phyloP scores from a whole-genome alignment of 164 flowering plant genomes.

The Cinnamomum micranthum region DNA sequence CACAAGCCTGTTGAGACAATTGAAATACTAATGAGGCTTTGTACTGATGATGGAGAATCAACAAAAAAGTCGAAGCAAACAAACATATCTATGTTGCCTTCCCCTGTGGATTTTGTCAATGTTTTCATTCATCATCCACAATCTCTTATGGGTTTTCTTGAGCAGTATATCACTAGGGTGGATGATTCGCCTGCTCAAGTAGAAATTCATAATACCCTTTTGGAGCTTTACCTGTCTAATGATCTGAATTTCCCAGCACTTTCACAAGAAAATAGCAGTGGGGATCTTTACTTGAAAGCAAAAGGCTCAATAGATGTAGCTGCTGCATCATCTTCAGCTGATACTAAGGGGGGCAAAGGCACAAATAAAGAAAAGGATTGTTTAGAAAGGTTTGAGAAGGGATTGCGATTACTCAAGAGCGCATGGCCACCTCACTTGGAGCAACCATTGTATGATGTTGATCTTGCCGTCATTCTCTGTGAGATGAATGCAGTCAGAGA shows the following conservation, averaged over 20 bases:
- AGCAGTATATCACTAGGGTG: slow-evolving; percentile 74
- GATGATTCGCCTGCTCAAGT: slow-evolving; percentile 93
- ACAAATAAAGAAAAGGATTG: slow-evolving; percentile 35
- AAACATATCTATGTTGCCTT: slow-evolving; percentile 75
- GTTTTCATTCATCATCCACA: slow-evolving; percentile 85
- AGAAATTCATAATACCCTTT: slow-evolving; percentile 86
- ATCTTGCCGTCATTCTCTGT: slow-evolving; percentile 85
- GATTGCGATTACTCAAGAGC: slow-evolving; percentile 65
- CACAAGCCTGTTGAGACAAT: slow-evolving; percentile 89
- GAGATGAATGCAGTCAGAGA: slow-evolving; percentile 90
- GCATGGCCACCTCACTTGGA: slow-evolving; percentile 90
- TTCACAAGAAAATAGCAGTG: slow-evolving; percentile 38
- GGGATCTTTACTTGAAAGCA: slow-evolving; percentile 23
- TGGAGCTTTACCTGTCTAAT: slow-evolving; percentile 85
- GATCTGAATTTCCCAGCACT: slow-evolving; percentile 74
- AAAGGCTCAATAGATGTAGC: slow-evolving; percentile 25
- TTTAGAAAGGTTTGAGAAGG: slow-evolving; percentile 60
- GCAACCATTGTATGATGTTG: slow-evolving; percentile 86
- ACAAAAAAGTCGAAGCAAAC: slow-evolving; percentile 35
- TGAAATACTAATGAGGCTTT: slow-evolving; percentile 81
- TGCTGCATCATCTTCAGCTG: slow-evolving; percentile 22
- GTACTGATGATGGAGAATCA: slow-evolving; percentile 72
- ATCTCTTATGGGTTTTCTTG: slow-evolving; percentile 91
- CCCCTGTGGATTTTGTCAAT: slow-evolving; percentile 94
- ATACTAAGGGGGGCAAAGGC: slow-evolving; percentile 38